Percentiles rank a stretch among this genome's conserved stretches.
Evolutionary conservation across 306 rosid genomes (phyloP).

Genomic region (Citrullus amarus): DNA sequence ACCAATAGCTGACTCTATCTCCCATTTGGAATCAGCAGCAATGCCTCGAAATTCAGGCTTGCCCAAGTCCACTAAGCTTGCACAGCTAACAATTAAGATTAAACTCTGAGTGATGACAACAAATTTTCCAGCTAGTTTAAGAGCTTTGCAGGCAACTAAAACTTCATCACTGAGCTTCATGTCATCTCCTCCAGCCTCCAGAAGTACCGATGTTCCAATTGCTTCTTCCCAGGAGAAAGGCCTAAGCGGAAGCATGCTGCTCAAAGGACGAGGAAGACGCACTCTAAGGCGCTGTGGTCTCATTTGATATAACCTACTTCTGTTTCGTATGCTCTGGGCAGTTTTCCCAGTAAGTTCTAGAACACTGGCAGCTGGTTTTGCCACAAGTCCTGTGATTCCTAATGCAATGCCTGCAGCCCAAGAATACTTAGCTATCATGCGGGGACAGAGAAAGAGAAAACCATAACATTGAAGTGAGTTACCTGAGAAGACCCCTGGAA

Average conservation of each 20-base stretch:
- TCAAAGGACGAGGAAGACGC: conserved; percentile 67
- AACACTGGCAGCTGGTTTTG: conserved; percentile 93
- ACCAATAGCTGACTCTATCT: conserved; percentile 54
- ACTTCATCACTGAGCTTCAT: conserved; percentile 60
- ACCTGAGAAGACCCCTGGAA: conserved; percentile 93
- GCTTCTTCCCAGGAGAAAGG: conserved; percentile 94
- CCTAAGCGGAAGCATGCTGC: conserved; percentile 46
- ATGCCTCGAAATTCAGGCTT: conserved; percentile 71
- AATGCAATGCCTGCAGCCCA: conserved; percentile 63
- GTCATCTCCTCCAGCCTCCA: conserved; percentile 53
- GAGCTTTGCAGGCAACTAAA: conserved; percentile 62
- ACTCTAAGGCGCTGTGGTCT: conserved; percentile 44
- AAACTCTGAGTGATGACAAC: conserved; percentile 56
- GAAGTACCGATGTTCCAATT: conserved; percentile 56
- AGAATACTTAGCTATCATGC: background rate
- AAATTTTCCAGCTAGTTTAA: conserved; percentile 69
- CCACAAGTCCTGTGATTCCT: conserved; percentile 86
- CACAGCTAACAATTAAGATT: conserved; percentile 45
- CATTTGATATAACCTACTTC: conserved; percentile 63
- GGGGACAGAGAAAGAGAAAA: background rate
- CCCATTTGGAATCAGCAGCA: conserved; percentile 61
- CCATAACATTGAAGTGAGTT: conserved; percentile 4
- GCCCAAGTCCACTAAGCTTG: conserved; percentile 47
- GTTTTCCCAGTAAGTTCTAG: conserved; percentile 94
- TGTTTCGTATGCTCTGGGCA: conserved; percentile 77